These are phyloP conservation scores for Bidens hawaiensis DNA, from an alignment of 140 eudicot species.

Conservation along the genomic window DNA sequence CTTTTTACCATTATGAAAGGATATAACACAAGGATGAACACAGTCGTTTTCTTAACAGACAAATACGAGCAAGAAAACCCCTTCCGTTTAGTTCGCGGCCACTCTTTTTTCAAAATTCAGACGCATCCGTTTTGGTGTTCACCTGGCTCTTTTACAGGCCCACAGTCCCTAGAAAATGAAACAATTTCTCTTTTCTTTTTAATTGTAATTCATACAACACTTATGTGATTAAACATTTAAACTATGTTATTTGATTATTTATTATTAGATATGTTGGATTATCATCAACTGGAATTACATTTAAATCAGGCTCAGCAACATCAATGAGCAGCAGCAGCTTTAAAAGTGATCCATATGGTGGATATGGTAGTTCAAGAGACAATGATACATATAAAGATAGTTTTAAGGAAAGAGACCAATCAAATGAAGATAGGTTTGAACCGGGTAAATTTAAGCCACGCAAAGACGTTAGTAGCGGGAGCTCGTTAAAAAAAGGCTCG, in stretches of 20 bases:
- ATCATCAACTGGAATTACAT: conserved; percentile 85
- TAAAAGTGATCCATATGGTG: conserved; percentile 70
- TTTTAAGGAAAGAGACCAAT: conserved; percentile 56
- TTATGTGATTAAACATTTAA: conserved; percentile 14
- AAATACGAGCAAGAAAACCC: too few species aligned
- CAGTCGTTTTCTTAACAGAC: too few species aligned
- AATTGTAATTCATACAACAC: not conserved
- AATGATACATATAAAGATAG: conserved; percentile 57
- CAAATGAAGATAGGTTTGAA: conserved; percentile 67
- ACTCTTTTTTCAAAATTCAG: too few species aligned
- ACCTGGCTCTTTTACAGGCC: too few species aligned
- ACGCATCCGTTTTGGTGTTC: too few species aligned
- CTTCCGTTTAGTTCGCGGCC: too few species aligned
- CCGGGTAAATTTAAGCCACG: conserved; percentile 52
- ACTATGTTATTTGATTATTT: conserved; percentile 16
- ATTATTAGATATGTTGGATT: conserved; percentile 75
- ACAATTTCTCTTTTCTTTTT: conserved; percentile 1
- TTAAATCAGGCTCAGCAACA: conserved; percentile 76
- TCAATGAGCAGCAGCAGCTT: conserved; percentile 55
- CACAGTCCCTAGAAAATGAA: not conserved
- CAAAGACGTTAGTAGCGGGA: conserved; percentile 31
- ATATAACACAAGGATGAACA: too few species aligned
- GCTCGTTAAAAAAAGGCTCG: conserved; percentile 44
- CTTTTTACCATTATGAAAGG: too few species aligned
- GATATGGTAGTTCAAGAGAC: conserved; percentile 66